Evolutionary conservation across 192 early-diverging fungal genomes (phyloP), one percentile per base, ranked within the genome.

Genomic region (Thamnidium elegans): DNA sequence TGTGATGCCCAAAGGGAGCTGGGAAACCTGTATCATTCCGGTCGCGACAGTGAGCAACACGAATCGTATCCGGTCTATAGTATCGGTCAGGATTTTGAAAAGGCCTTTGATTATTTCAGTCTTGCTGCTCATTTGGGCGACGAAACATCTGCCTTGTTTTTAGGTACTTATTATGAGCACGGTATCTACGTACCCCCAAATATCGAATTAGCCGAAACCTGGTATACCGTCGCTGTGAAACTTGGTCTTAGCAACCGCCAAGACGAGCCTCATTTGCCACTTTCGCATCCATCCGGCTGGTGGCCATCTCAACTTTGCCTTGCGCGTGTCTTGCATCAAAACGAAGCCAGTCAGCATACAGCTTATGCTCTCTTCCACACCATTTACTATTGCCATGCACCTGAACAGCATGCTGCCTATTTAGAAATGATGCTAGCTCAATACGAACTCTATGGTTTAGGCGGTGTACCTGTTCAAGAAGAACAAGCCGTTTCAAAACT

Each of bases 131-230:
- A 64, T 7, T 55, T 55, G 23, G 66, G 67, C n/a, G 73, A 80
- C 30, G 19, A 54, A 30, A 54, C 63, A 20, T 71, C 79, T 13
- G 47, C 55, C 31, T 23, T 74, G 44, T 68, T 63, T 17, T 32
- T 82, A 5, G 80, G 70, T 2, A 68, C 58, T 15, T 66, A 66
- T 46, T 79, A 78, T 47, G 68, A 81, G 42, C 50, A 79, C 58
- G 80, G 80, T 19, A 36, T 66, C 17, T 62, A 63, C 30, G 80
- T 82, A 32, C 43, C 36, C 11, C 44, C 55, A 30, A 60, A 80
- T 44, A 50, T 62, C 3, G 68, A 53, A n/a, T 34, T 62, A 6
- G 63, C 71, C 31, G 48, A 65, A 11, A 43, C 62, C 11, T 67
- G 68, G 34, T 73, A 66, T 31, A 61, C 50, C 15, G 43, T 55